Base-by-base conservation (phyloP, 257 asterid species). In the Datura wrightii region DNA sequence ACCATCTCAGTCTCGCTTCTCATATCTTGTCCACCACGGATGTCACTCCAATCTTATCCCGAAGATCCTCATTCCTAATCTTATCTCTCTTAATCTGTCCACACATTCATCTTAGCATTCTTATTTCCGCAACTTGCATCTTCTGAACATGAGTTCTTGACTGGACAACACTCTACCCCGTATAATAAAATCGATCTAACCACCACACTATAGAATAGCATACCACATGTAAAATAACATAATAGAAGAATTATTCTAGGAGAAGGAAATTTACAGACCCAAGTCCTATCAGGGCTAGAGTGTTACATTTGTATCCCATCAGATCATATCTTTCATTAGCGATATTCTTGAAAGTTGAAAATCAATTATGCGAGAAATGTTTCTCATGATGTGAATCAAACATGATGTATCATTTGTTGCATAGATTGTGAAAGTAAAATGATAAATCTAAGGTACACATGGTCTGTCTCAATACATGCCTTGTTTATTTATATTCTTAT, bases 271-370 rank as follows among this genome's bases (percentile, higher is more conserved):
- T 54, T 16, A 54, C 19, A 54, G 19, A 54, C 19, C 19, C 8
- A 50, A 50, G 53, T 48, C 76, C 76, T 66, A 66, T 66, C 76
- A 66, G 76, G 48, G 76, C n/a, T 66, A 66, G 74, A 66, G 50
- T 66, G 24, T 66, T 37, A 66, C 70, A 66, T 66, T 2, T 0
- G 24, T 66, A 6, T 66, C 41, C 76, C 48, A 66, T 66, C 76
- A 66, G 48, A 66, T 66, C 76, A 66, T 34, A 65, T 65, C 8
- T 65, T 65, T 15, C 72, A 65, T 34, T 65, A 13, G 10, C 10
- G 5, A 5, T 65, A 65, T 65, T 36, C 72, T 36, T 2, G 19
- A 65, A 65, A 65, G 46, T 65, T 65, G 72, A 65, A 65, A 34
- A 65, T 66, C 48, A 66, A 66, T 15, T 66, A 66, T 66, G 13